phyloP scores from a whole-genome alignment of 345 rosid genomes.

The Rhodamnia rubescens region DNA sequence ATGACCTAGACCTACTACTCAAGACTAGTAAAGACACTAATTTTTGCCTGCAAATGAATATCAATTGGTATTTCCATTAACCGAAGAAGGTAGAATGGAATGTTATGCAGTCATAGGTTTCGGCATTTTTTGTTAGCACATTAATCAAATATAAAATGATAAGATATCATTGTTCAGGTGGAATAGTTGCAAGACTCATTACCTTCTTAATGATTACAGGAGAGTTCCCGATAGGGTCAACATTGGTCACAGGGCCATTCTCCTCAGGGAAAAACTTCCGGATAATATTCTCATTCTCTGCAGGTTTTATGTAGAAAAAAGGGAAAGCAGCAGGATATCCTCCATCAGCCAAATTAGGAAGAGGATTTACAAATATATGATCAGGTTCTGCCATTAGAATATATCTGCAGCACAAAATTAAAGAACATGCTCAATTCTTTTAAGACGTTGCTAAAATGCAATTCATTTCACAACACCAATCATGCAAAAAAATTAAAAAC shows the following conservation, averaged over 20 bases:
- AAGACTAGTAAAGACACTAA: neutral
- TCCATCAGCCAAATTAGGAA: conserved; percentile 70
- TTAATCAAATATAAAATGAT: neutral
- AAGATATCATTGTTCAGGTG: neutral
- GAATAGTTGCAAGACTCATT: neutral
- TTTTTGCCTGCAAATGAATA: neutral
- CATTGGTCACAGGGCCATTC: conserved; percentile 32
- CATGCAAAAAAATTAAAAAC: neutral
- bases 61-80: neutral
- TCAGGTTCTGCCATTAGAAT: conserved; percentile 96
- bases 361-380: conserved; percentile 70
- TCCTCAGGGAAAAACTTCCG: conserved; percentile 32
- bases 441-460: neutral
- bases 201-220: conserved; percentile 46
- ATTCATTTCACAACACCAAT: neutral
- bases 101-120: neutral
- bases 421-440: neutral
- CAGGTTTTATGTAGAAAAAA: conserved; percentile 72
- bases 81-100: neutral
- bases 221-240: conserved; percentile 46
- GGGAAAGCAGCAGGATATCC: conserved; percentile 74
- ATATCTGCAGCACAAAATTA: conserved; percentile 39
- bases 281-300: conserved; percentile 19
- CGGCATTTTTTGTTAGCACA: neutral
- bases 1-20: neutral